Evolutionary conservation across 306 rosid genomes (phyloP).

Genomic region (Cajanus cajan): DNA sequence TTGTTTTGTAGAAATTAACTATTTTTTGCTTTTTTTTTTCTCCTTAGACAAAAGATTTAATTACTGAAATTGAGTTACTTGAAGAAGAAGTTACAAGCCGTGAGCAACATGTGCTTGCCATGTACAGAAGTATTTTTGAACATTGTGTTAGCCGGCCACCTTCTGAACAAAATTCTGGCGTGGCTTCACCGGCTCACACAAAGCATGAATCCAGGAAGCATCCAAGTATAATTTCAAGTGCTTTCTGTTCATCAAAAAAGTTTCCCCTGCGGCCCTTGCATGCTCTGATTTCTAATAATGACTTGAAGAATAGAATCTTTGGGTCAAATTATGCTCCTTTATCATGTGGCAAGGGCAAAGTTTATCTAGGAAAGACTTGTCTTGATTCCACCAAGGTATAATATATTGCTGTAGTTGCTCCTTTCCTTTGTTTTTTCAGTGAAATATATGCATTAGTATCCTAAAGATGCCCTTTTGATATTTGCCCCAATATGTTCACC

Average conservation of each 20-base stretch:
- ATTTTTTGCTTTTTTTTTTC: not conserved
- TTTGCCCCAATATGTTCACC: slow-evolving; percentile 26
- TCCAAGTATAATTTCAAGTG: slow-evolving; percentile 89
- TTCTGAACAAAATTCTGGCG: slow-evolving; percentile 69
- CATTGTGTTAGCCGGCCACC: slow-evolving; percentile 65
- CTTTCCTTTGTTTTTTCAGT: not conserved
- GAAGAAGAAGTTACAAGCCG: slow-evolving; percentile 93
- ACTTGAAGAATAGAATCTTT: slow-evolving; percentile 52
- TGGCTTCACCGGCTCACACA: slow-evolving; percentile 76
- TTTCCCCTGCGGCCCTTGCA: slow-evolving; percentile 76
- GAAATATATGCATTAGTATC: not conserved
- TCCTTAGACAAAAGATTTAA: slow-evolving; percentile 71
- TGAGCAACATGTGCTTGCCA: slow-evolving; percentile 80
- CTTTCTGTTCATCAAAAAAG: slow-evolving; percentile 88
- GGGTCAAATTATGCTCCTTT: slow-evolving; percentile 50
- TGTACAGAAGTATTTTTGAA: slow-evolving; percentile 81
- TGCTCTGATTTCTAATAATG: slow-evolving; percentile 57
- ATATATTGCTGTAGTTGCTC: not conserved
- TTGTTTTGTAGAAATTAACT: slow-evolving; percentile 30
- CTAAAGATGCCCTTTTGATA: not conserved
- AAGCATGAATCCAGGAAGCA: slow-evolving; percentile 80
- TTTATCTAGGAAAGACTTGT: slow-evolving; percentile 41
- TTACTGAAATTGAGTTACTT: slow-evolving; percentile 86
- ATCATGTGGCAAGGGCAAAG: slow-evolving; percentile 50
- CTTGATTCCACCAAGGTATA: slow-evolving; percentile 54